Evolutionary conservation across 352 stramenopile genomes (phyloP), one percentile per base, ranked within the genome.

Genomic region (Globisporangium radiosum): DNA sequence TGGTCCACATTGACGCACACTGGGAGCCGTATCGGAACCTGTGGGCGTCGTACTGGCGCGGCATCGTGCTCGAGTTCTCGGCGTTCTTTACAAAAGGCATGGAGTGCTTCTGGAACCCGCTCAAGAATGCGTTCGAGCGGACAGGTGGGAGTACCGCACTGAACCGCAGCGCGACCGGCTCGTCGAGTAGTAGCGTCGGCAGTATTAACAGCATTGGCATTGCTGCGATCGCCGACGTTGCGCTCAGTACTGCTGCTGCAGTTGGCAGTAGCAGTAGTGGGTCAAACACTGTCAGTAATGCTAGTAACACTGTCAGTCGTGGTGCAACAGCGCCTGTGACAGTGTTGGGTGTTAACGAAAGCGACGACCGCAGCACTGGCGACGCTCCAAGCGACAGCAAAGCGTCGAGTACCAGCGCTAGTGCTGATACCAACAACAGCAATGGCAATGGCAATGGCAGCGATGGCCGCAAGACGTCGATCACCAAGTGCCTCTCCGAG

Each of bases 21-120:
- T 90, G 76, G 74, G 80, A 84, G 47, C 70, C 77, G 17, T 86
- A 87, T 52, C 70, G 80, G 15, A 69, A 76, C 19, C 63, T 88
- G 0, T 88, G 77, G 77, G 70, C 73, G n/a, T 87, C 77, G 7
- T 88, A 86, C 44, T 74, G 69, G 56, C 79, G 79, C 33, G 55
- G 76, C 7, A 78, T 83, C 33, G 73, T 75, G 47, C 69, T 88
- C 9, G 80, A 88, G 37, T 87, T 88, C 47, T 87, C 76, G 7
- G 65, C 61, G 11, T 84, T 87, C 53, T 85, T 85, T 47, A 83
- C 76, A 11, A 87, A 81, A 43, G 76, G 76, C 4, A 77, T 83
- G 60, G 74, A 78, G 43, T 77, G 70, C 7, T 90, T 81, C 54
- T 90, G 77, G 77, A 76, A 82, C 10, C 78, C 77, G 14, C 54